Evolutionary conservation across 768 basidiomycete species (phyloP).

Genomic region (Coprinopsis cinerea): DNA sequence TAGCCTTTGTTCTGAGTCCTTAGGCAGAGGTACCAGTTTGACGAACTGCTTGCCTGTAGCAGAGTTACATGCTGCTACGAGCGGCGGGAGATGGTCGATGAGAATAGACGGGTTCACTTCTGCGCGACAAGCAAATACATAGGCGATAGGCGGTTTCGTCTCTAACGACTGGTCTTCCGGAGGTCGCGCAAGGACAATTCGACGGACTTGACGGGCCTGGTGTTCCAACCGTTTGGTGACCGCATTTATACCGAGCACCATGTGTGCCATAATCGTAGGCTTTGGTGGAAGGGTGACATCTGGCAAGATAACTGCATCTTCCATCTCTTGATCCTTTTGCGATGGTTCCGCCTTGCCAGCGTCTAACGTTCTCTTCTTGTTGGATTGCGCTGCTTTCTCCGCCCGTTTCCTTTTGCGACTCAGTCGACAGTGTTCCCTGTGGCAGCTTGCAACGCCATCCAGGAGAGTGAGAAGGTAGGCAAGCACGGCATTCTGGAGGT

Average conservation of each 20-base stretch:
- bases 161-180: slow-evolving; percentile 11
- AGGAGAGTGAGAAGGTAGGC: slow-evolving; percentile 45
- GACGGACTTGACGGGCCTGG: slow-evolving; percentile 35
- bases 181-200: slow-evolving; percentile 20
- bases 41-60: slow-evolving; percentile 28
- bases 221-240: slow-evolving; percentile 70
- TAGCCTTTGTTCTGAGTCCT: slow-evolving; percentile 57
- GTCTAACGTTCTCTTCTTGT: slow-evolving; percentile 17
- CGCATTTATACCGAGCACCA: slow-evolving; percentile 70
- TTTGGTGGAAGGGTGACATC: not conserved
- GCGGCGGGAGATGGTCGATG: slow-evolving; percentile 68
- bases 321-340: not conserved
- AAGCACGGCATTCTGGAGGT: slow-evolving; percentile 57
- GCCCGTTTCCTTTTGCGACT: slow-evolving; percentile 36
- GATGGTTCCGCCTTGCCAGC: slow-evolving; percentile 1
- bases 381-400: slow-evolving; percentile 12
- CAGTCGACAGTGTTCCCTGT: slow-evolving; percentile 23
- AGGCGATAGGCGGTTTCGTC: slow-evolving; percentile 23
- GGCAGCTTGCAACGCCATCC: slow-evolving; percentile 43
- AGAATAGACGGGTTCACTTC: slow-evolving; percentile 72
- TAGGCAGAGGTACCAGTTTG: slow-evolving; percentile 59
- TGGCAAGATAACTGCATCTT: not conserved
- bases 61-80: slow-evolving; percentile 75
- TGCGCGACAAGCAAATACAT: slow-evolving; percentile 65
- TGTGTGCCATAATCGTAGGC: slow-evolving; percentile 41